Conservation (phyloP, 139 green algal species). For the Chloropicon primus region DNA sequence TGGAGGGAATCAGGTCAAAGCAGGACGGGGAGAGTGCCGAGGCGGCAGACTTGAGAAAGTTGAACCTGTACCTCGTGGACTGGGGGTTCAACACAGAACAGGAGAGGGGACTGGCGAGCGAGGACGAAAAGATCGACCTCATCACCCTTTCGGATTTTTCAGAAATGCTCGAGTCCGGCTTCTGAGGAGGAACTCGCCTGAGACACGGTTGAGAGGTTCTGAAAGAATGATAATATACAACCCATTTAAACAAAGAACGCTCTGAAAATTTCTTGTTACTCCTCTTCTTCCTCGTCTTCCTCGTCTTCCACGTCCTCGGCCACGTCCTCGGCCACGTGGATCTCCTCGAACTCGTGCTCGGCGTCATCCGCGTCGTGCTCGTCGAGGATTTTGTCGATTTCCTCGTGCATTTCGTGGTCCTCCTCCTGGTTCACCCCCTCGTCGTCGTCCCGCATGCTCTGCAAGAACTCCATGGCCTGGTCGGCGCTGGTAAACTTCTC, state of each 20-base stretch:
- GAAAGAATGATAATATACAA: too few species aligned
- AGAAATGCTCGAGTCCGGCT: not conserved
- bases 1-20: conserved; percentile 59
- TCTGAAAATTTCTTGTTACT: too few species aligned
- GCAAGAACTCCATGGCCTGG: not conserved
- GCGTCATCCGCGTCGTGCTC: not conserved
- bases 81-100: conserved; percentile 82
- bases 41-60: conserved; percentile 16
- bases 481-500: not conserved
- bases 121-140: not conserved
- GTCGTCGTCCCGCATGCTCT: not conserved
- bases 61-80: conserved; percentile 76
- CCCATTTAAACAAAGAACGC: too few species aligned
- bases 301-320: not conserved
- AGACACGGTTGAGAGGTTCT: too few species aligned
- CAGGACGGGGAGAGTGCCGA: not conserved
- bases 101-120: conserved; percentile 25
- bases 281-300: not conserved
- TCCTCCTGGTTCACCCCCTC: not conserved
- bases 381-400: not conserved
- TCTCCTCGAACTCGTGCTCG: not conserved
- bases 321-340: not conserved
- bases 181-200: too few species aligned
- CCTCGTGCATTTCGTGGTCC: not conserved
- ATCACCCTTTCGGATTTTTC: not conserved